phyloP scores from a whole-genome alignment of 352 stramenopile species.

The Pythium apleroticum region DNA sequence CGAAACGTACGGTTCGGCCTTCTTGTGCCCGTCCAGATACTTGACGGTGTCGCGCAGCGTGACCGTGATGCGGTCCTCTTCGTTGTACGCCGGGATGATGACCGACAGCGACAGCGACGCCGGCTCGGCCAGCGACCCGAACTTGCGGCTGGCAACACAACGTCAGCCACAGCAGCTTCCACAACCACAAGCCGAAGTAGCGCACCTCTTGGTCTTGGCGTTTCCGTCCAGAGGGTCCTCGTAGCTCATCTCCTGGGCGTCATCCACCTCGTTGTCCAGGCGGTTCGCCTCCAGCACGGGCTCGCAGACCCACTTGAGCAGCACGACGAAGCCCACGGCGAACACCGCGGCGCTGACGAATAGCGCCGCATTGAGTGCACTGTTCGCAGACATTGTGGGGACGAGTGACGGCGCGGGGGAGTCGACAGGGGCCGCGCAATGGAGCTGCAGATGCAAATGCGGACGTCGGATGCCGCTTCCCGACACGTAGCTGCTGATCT shows the following conservation, averaged over 20 bases:
- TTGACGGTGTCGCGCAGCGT: conserved; percentile 90
- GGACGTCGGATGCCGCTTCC: conserved; percentile 7
- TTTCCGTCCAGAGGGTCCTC: conserved; percentile 48
- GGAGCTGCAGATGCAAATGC: background rate
- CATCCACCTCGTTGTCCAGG: conserved; percentile 48
- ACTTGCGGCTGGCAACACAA: conserved; percentile 35
- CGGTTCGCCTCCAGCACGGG: conserved; percentile 56
- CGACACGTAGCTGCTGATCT: conserved; percentile 27
- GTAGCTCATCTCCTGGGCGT: conserved; percentile 53
- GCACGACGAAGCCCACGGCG: conserved; percentile 29
- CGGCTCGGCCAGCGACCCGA: conserved; percentile 60
- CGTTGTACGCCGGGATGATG: conserved; percentile 95
- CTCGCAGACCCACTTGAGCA: conserved; percentile 59
- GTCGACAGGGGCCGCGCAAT: background rate
- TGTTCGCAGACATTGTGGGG: conserved; percentile 6
- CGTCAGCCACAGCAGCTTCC: background rate
- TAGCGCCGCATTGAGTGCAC: conserved; percentile 24
- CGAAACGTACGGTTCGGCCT: conserved; percentile 38
- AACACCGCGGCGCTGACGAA: conserved; percentile 26
- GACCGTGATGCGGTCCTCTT: conserved; percentile 89
- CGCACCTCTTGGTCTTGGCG: conserved; percentile 38
- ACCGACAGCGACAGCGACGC: conserved; percentile 78
- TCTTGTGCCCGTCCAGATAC: conserved; percentile 79
- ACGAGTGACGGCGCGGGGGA: background rate
- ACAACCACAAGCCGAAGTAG: background rate